A percentile compares a stretch with the other conserved stretches of the same genome.
phyloP scores from a whole-genome alignment of 2,329 filamentous ascomycete genomes.

The Talaromyces rugulosus region DNA sequence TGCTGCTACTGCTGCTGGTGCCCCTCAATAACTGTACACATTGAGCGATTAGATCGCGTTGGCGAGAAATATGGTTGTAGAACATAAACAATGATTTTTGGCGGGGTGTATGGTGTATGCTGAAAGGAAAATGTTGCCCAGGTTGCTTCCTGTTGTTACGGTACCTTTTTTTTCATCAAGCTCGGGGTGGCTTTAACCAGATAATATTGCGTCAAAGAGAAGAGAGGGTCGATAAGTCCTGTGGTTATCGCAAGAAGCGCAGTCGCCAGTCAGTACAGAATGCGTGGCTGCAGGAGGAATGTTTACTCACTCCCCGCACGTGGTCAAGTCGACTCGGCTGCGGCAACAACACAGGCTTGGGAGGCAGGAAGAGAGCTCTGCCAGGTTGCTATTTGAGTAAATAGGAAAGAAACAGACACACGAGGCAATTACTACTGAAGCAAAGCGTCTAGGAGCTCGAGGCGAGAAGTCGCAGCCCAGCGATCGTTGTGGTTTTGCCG shows the following conservation, averaged over 20 bases:
- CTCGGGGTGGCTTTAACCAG: neutral
- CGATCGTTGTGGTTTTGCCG: conserved; percentile 24
- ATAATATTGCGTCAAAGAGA: neutral
- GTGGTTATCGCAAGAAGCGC: neutral
- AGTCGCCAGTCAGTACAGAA: neutral
- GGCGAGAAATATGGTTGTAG: conserved; percentile 32
- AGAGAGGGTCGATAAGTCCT: neutral
- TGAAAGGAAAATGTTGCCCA: conserved; percentile 7
- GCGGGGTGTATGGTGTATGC: neutral
- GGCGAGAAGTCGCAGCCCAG: neutral
- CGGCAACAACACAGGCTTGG: neutral
- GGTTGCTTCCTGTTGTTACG: conserved; percentile 10
- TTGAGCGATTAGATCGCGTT: conserved; percentile 36
- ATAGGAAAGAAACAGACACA: neutral
- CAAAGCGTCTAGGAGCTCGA: neutral
- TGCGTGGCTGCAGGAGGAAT: neutral
- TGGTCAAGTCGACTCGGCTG: neutral
- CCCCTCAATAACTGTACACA: conserved; percentile 37
- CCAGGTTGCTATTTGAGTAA: neutral
- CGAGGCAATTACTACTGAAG: neutral
- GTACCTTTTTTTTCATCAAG: conserved; percentile 12
- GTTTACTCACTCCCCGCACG: neutral
- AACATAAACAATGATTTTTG: conserved; percentile 33
- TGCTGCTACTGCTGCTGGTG: conserved; percentile 20
- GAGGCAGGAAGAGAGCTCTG: neutral